Evolutionary conservation across 345 rosid genomes (phyloP), one percentile per base, ranked within the genome.

Genomic region (Salix viminalis): DNA sequence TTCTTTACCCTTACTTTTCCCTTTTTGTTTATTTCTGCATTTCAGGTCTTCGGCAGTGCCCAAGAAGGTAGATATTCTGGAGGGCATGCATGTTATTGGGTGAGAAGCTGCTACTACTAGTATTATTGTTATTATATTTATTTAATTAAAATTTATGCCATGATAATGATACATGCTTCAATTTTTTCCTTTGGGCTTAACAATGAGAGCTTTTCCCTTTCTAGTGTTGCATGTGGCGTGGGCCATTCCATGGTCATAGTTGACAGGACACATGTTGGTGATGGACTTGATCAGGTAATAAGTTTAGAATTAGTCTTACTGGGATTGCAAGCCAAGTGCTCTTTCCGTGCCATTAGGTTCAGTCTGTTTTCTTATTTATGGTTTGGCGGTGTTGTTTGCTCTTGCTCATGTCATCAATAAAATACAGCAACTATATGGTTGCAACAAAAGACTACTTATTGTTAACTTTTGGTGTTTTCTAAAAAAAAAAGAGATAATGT

Each of bases 11-110:
- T 8, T 39, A 39, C 42, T 39, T 39, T 39, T 39, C 11, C 10
- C 42, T 39, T 41, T 41, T 41, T 41, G 42, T 26, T 23, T 30
- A 66, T 16, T 70, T 75, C 76, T 73, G 73, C 48, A 41, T 80
- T 77, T 77, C 85, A 96, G 99, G 84, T 93, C 99, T 82, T 96
- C 99, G 24, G 91, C 99, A 5, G 83, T 91, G 12, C 98, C 99
- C 61, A 92, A 93, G 81, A 96, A 96, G 88, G 98, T 96, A 7
- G 99, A 96, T 52, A 81, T 84, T 77, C 92, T 96, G 32, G 97
- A 96, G 83, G 95, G 97, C 75, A 87, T 92, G 97, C 98, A 89
- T 79, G 90, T 93, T 28, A 84, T 93, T 78, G 88, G 95, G 99
- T 96, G 75, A 83, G 88, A 26, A 21, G 32, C 13, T 7, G 42